Evolutionary conservation across 192 early-diverging fungal species (phyloP).

Genomic region (Linnemannia elongata): DNA sequence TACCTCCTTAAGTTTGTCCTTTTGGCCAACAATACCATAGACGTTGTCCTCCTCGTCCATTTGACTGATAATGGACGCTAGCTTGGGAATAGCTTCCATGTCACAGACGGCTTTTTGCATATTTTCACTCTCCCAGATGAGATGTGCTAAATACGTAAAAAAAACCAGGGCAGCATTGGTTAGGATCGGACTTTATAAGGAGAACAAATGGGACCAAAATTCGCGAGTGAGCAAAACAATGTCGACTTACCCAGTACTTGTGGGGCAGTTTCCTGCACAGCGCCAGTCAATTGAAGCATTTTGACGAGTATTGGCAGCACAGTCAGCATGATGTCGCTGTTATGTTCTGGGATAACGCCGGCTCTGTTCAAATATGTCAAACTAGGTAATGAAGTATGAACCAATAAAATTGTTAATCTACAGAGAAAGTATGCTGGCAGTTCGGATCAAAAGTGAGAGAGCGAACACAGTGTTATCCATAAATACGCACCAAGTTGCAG

Average conservation of each 20-base stretch:
- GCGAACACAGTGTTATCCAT: not conserved
- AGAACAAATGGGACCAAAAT: not conserved
- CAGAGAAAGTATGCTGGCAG: not conserved
- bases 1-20: slow-evolving; percentile 78
- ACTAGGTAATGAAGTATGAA: slow-evolving; percentile 39
- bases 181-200: not conserved
- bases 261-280: slow-evolving; percentile 76
- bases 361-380: slow-evolving; percentile 76
- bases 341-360: slow-evolving; percentile 67
- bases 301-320: slow-evolving; percentile 80
- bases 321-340: slow-evolving; percentile 63
- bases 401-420: not conserved
- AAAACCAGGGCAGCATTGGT: not conserved
- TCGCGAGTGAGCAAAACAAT: not conserved
- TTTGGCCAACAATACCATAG: slow-evolving; percentile 60
- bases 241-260: slow-evolving; percentile 64
- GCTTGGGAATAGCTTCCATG: slow-evolving; percentile 75
- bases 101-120: slow-evolving; percentile 85
- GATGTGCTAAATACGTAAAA: slow-evolving; percentile 60
- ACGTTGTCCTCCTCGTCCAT: slow-evolving; percentile 56
- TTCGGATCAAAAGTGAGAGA: not conserved
- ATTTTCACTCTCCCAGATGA: slow-evolving; percentile 78
- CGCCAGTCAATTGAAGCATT: slow-evolving; percentile 69
- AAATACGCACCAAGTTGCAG: slow-evolving; percentile 71
- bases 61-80: slow-evolving; percentile 69